Conservation (phyloP, 1,284 basidiomycete species). For the Ganoderma boninense region DNA sequence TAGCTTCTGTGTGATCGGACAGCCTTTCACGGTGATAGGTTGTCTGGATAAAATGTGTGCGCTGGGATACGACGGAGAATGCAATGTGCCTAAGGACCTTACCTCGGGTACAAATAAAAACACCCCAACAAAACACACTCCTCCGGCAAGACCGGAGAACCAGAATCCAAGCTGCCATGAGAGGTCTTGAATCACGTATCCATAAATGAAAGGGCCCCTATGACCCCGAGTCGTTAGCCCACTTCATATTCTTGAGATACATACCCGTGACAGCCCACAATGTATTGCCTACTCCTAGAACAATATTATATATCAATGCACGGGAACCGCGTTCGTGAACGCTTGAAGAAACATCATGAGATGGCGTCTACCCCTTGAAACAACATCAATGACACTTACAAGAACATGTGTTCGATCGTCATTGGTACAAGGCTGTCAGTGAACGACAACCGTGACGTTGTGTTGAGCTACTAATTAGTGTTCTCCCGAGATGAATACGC, state of each 20-base stretch:
- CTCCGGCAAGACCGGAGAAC: too few species aligned
- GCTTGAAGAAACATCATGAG: slow-evolving; percentile 28
- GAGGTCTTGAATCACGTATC: too few species aligned
- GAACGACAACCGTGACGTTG: neutral
- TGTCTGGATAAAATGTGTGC: slow-evolving; percentile 46
- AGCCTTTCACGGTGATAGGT: too few species aligned
- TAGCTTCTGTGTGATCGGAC: too few species aligned
- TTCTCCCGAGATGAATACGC: neutral
- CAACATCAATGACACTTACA: slow-evolving; percentile 35
- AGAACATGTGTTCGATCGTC: slow-evolving; percentile 54
- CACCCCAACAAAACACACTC: too few species aligned
- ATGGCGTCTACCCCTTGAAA: neutral
- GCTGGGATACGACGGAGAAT: slow-evolving; percentile 52
- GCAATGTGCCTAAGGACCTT: slow-evolving; percentile 33
- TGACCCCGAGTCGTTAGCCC: too few species aligned
- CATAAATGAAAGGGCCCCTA: too few species aligned
- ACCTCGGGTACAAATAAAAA: too few species aligned
- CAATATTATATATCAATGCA: slow-evolving; percentile 52
- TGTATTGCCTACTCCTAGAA: slow-evolving; percentile 51
- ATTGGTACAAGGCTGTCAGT: slow-evolving; percentile 51
- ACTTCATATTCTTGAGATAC: too few species aligned
- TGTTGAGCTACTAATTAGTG: neutral
- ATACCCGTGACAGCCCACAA: slow-evolving; percentile 39
- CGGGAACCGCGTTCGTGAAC: slow-evolving; percentile 54
- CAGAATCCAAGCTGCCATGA: too few species aligned